Base-by-base conservation (phyloP, 2,329 filamentous ascomycete genomes). In the Fusarium liriodendri region DNA sequence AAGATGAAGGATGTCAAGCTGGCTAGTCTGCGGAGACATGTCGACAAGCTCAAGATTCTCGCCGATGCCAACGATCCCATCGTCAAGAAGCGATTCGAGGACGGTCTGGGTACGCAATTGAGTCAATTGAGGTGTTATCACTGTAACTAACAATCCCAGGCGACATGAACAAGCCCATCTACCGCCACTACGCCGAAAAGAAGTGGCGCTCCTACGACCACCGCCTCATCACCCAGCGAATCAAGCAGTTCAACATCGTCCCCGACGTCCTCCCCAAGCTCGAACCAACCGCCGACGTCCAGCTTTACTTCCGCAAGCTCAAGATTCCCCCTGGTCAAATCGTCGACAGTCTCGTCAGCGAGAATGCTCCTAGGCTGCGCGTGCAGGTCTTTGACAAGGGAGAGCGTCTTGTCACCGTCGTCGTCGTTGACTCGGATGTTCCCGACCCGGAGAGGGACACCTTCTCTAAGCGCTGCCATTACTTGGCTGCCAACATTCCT, bases 101-200 rank as follows among this genome's bases (percentile, higher is more conserved):
- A 98, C 83, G 95, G 95, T 27, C 84, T 92, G 78, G 95, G 96
- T 98, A 86, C 16, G 59, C 22, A 32, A 20, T 35, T 38, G 14
- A n/a, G 5, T 14, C 47, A 63, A 13, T 35, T 42, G 40, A 42
- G 6, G n/a, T 35, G 4, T 0, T 13, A 5, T 18, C 4, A n/a
- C 13, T 14, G 4, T 33, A 7, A 16, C 63, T 66, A 54, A 73
- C 63, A 13, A 4, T 20, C 5, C 6, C 75, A 98, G 95, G 93
- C 74, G 95, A 98, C 83, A 96, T 98, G 95, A 92, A 90, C 86
- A 97, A 97, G 83, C 96, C 96, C 72, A 95, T 99, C 80, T 99
- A 99, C 87, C 94, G 96, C 74, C 90, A 94, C 83, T 92, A 98
- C 60, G 94, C 96, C 70, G 90, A 98, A 80, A 86, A 89, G 78